A percentile compares a stretch with the other conserved stretches of the same genome.
Conservation (phyloP, 129 eudicot species). For the Chrysanthemum makinoi region DNA sequence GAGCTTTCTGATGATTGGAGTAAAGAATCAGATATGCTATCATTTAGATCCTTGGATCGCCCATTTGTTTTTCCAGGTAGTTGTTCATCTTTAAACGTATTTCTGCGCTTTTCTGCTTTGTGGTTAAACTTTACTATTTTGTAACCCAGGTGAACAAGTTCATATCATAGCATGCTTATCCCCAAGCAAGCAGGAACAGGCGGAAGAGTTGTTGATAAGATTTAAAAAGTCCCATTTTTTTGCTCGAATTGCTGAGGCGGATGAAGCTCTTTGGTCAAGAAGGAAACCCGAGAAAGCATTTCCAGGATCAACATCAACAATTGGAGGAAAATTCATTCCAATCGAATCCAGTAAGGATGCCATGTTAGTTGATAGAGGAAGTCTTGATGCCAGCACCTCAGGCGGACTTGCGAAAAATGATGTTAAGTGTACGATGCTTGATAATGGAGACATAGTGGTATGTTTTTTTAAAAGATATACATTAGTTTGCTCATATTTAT, state of each 20-base stretch:
- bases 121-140: slow-evolving; percentile 11
- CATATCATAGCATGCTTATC: slow-evolving; percentile 74
- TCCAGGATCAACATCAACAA: slow-evolving; percentile 30
- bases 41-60: slow-evolving; percentile 71
- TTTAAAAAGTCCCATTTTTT: slow-evolving; percentile 77
- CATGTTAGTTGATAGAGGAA: slow-evolving; percentile 61
- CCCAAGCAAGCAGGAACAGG: slow-evolving; percentile 62
- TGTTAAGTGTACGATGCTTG: slow-evolving; percentile 62
- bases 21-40: slow-evolving; percentile 51
- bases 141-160: slow-evolving; percentile 70
- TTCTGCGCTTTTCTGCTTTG: slow-evolving; percentile 6
- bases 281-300: slow-evolving; percentile 40
- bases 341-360: slow-evolving; percentile 34
- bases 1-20: slow-evolving; percentile 72
- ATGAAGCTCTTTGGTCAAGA: slow-evolving; percentile 82
- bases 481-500: not conserved
- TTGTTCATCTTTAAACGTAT: slow-evolving; percentile 3
- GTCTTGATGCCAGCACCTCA: slow-evolving; percentile 70
- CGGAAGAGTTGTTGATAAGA: slow-evolving; percentile 53
- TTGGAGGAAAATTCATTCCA: slow-evolving; percentile 35
- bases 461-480: slow-evolving; percentile 36
- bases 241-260: slow-evolving; percentile 70
- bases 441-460: slow-evolving; percentile 97
- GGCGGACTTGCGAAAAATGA: slow-evolving; percentile 87
- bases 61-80: slow-evolving; percentile 85